phyloP scores from a whole-genome alignment of 257 asterid species.

The Nicotiana attenuata region DNA sequence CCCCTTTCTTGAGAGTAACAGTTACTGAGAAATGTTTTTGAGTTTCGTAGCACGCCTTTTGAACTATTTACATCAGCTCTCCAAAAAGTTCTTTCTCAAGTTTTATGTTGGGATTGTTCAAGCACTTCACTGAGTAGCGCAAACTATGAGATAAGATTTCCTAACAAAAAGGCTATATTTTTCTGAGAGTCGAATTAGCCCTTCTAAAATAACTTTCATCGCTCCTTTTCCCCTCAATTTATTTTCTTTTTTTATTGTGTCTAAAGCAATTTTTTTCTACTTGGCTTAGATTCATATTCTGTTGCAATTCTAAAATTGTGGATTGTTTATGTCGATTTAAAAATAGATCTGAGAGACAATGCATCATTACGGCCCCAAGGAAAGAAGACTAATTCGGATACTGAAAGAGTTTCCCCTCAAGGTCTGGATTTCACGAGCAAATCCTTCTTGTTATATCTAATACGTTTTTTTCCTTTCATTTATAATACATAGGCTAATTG shows the following conservation, averaged over 20 bases:
- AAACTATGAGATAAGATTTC: neutral
- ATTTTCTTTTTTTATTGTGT: neutral
- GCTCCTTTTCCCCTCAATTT: neutral
- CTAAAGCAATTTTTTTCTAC: neutral
- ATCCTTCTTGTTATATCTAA: neutral
- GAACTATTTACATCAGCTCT: neutral
- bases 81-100: neutral
- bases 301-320: neutral
- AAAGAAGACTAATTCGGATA: neutral
- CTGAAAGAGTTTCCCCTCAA: neutral
- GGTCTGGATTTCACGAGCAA: neutral
- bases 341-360: neutral
- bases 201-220: neutral
- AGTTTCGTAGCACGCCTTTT: neutral
- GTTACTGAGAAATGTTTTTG: too few relatives aligned
- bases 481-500: neutral
- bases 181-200: neutral
- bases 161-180: neutral
- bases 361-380: neutral
- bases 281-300: neutral
- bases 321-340: neutral
- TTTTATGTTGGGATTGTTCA: neutral
- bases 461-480: neutral
- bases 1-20: too few relatives aligned
- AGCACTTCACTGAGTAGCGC: neutral